Evolutionary conservation across 1,284 basidiomycete genomes (phyloP), one percentile per base, ranked within the genome.

Genomic region (Ganoderma meredithae): DNA sequence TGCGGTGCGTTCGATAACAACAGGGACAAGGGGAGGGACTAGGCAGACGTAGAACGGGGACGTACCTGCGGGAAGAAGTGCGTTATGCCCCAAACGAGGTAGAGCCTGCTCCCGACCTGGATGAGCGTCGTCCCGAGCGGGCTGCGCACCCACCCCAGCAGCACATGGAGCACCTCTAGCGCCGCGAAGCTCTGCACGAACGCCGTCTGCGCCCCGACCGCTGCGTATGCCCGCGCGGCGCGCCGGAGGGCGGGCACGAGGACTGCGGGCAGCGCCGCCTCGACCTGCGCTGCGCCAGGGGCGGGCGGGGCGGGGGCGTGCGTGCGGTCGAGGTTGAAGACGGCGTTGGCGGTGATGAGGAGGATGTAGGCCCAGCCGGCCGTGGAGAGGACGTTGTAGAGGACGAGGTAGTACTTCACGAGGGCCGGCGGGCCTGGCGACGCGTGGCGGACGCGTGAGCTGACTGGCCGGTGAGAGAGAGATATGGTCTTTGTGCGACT

Each of bases 51-150:
- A 27, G 33, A 31, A 39, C 47, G 58, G 53, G 56, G 56, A 83
- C 85, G 72, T 69, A 90, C 88, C 66, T 78, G 76, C 13, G 83
- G 79, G 73, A 90, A 93, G 67, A 86, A 84, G 71, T 89, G 86
- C 1, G 89, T 87, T 63, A 96, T 86, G 12, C 89, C 94, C 96
- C 96, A 99, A 0, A 99, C 91, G 63, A 97, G 84, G 79, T 92
- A 92, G 15, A 99, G 83, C 53, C 97, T 84, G 72, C 94, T 96
- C 0, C 90, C 86, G 60, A 99, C 96, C 82, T 99, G 97, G 76
- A 92, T 88, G 1, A 84, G 81, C 1, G 95, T 95, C 0, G 97
- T 98, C 8, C 82, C 84, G n/a, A 96, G 80, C 2, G 95, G 91
- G 66, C 91, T 93, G 61, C 92, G 83, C n/a, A 99, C 98, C 83